phyloP scores from a whole-genome alignment of 2,329 filamentous ascomycete genomes.

The Colletotrichum chrysophilum region DNA sequence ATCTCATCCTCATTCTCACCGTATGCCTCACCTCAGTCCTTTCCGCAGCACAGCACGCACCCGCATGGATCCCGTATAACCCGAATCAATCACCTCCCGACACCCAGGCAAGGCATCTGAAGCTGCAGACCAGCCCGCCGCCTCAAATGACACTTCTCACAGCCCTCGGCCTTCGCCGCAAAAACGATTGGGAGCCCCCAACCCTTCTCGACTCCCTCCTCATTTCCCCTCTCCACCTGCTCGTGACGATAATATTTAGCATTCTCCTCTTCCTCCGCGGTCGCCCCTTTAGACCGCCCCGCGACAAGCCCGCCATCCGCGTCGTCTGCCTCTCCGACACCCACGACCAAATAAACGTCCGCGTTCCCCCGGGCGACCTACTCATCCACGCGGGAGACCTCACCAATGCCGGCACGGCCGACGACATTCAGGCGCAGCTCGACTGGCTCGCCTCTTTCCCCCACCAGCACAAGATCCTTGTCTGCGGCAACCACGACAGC shows the following conservation, averaged over 20 bases:
- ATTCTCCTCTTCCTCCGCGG: constrained; percentile 72
- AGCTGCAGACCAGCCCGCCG: background rate
- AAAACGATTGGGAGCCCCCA: constrained; percentile 51
- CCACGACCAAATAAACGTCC: constrained; percentile 65
- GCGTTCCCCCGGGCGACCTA: constrained; percentile 80
- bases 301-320: constrained; percentile 63
- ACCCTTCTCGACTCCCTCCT: constrained; percentile 68
- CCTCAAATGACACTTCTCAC: constrained; percentile 49
- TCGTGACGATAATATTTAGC: constrained; percentile 68
- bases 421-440: constrained; percentile 80
- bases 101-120: background rate
- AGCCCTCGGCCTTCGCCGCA: constrained; percentile 52
- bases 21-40: background rate
- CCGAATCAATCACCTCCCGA: background rate
- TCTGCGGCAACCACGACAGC: constrained; percentile 89
- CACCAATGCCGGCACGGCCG: constrained; percentile 72
- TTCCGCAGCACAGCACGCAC: background rate
- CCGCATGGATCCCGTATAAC: constrained; percentile 2
- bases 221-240: constrained; percentile 69
- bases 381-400: constrained; percentile 92
- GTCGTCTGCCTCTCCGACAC: constrained; percentile 93
- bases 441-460: constrained; percentile 81
- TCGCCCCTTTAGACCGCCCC: constrained; percentile 62
- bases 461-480: constrained; percentile 80
- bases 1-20: constrained; percentile 6